phyloP scores from a whole-genome alignment of 805 yeast genomes.

The Cyberlindnera saturnus region DNA sequence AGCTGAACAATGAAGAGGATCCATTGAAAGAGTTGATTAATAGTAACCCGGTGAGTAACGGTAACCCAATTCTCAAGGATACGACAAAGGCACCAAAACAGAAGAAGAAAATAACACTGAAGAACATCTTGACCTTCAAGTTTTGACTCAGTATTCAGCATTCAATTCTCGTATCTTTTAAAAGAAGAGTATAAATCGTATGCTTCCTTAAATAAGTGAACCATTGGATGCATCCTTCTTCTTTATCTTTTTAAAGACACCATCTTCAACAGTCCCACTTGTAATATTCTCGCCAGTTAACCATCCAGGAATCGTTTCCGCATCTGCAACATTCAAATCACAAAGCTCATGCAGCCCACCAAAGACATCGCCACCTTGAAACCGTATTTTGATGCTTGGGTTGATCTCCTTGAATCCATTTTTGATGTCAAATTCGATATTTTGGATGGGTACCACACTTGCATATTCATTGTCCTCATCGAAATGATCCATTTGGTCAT shows the following conservation, averaged over 20 bases:
- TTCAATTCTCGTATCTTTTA: background rate
- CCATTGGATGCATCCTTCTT: background rate
- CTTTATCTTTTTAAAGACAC: conserved; percentile 13
- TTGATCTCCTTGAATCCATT: conserved; percentile 23
- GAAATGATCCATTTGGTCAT: conserved; percentile 18
- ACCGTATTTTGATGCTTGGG: conserved; percentile 22
- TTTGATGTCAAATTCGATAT: conserved; percentile 38
- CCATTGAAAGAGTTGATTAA: background rate
- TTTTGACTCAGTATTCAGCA: background rate
- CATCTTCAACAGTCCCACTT: conserved; percentile 41
- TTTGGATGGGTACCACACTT: conserved; percentile 55
- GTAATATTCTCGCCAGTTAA: conserved; percentile 69
- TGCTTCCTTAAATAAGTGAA: background rate
- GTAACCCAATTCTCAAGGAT: no score
- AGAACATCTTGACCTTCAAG: background rate
- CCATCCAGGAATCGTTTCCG: conserved; percentile 65
- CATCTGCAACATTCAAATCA: conserved; percentile 39
- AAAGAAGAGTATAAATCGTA: background rate
- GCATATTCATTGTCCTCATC: conserved; percentile 32
- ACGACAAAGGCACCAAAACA: background rate
- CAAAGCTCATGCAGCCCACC: conserved; percentile 74
- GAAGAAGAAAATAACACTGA: conserved; percentile 1
- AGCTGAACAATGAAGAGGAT: no score
- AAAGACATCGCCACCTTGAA: conserved; percentile 67
- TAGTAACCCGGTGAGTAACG: background rate